Evolutionary conservation across 1,284 basidiomycete species (phyloP), one percentile per base, ranked within the genome.

Genomic region (Cutaneotrichosporon arboriforme): DNA sequence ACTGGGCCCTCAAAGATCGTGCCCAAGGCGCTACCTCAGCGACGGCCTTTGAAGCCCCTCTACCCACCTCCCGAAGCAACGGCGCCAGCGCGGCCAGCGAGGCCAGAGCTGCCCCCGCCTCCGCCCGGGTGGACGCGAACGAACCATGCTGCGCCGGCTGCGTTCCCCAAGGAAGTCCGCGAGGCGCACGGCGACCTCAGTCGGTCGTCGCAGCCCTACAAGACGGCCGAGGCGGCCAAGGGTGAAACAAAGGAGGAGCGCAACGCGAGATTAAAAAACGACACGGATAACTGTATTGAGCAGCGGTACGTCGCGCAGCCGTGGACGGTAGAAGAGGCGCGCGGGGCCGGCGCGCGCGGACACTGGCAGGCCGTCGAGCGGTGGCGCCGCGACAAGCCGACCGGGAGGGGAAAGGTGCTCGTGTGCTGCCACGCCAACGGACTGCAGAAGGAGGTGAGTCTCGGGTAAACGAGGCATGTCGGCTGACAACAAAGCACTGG

Each of bases 81-180:
- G 1, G 51, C 54, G 1, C 54, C 51, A 1, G 37, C 48, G 7
- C n/a, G 21, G 7, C 57, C 54, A 1, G 52, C 45, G 33, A 58
- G 48, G 63, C 48, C 49, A 13, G 41, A 33, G 2, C 71, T 49
- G 15, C 63, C 35, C 57, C 73, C 49, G 61, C 73, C 42, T 58
- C 69, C 37, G 56, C 61, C 10, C 52, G 63, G 66, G 10, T 84
- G 78, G 66, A 69, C 62, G 15, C 63, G 79, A 9, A 81, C 81
- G 1, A 84, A 85, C 0, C 88, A 91, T 64, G 68, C 89, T 40
- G 72, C 88, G 21, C 86, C 87, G 0, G 83, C 85, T 7, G 83
- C 85, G 2, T 81, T 81, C 63, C 81, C 87, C 4, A 79, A 86
- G 14, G 46, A 45, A 31, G 49, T 57, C 20, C 42, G 40, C 26